Evolutionary conservation across 164 flowering plant species (phyloP).

Genomic region (Dillenia suffruticosa): DNA sequence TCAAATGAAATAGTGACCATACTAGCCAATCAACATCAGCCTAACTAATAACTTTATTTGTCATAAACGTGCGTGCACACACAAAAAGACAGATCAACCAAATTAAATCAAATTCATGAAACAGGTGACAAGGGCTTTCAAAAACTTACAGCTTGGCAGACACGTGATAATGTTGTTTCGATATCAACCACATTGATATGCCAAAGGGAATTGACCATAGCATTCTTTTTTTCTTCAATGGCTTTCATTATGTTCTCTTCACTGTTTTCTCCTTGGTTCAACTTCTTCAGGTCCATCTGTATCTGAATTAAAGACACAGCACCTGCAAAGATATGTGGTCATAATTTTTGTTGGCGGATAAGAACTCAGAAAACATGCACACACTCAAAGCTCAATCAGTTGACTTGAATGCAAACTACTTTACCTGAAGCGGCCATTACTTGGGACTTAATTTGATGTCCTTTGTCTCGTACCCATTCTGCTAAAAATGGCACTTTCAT

Average conservation of each 20-base stretch:
- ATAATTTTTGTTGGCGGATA: background rate
- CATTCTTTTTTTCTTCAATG: constrained; percentile 68
- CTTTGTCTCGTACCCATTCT: constrained; percentile 95
- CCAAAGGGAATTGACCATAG: constrained; percentile 82
- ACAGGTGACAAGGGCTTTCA: background rate
- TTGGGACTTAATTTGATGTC: constrained; percentile 82
- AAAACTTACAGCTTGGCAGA: constrained; percentile 65
- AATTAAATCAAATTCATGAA: background rate
- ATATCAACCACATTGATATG: constrained; percentile 89
- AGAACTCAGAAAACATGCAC: background rate
- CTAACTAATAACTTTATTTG: background rate
- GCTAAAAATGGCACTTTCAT: constrained; percentile 91
- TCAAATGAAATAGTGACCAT: no score
- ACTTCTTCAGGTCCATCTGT: constrained; percentile 59
- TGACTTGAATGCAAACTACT: background rate
- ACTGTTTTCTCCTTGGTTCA: constrained; percentile 47
- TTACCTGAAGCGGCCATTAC: constrained; percentile 88
- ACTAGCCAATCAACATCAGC: background rate
- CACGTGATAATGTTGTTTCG: constrained; percentile 71
- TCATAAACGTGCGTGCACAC: background rate
- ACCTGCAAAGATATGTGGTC: constrained; percentile 32
- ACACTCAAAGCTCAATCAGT: background rate
- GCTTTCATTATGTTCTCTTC: constrained; percentile 58
- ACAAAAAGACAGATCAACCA: background rate
- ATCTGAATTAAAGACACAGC: constrained; percentile 74